Conservation (phyloP, 139 green algal genomes). For the Pleodorina starrii region DNA sequence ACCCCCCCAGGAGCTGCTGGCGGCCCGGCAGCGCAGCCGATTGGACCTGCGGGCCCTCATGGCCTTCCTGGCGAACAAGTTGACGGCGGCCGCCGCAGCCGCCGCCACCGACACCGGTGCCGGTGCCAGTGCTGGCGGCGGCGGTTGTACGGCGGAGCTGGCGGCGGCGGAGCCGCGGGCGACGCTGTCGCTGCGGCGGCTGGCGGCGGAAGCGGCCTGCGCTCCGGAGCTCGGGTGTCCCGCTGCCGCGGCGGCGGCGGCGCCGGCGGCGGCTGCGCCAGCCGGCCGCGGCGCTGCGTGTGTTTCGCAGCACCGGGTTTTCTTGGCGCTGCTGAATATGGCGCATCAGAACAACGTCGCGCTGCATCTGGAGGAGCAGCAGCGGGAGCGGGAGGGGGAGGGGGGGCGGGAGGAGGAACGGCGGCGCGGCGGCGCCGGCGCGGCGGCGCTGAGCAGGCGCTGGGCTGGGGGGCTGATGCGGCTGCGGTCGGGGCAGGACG, state of each 20-base stretch:
- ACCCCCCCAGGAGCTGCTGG: conserved; percentile 40
- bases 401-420: not conserved
- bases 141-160: not conserved
- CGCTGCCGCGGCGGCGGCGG: no score
- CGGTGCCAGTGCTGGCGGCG: not conserved
- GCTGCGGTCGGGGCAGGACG: not conserved
- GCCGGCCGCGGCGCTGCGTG: no score
- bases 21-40: conserved; percentile 7
- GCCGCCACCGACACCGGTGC: not conserved
- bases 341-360: conserved; percentile 53
- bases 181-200: not conserved
- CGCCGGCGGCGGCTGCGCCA: not conserved
- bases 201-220: not conserved
- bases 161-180: no score
- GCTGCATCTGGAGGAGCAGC: conserved; percentile 4
- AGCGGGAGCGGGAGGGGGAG: not conserved
- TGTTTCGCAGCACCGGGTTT: conserved; percentile 31
- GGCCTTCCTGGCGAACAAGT: not conserved
- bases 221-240: not conserved
- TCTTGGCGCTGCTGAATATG: conserved; percentile 47
- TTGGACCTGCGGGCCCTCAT: conserved; percentile 46
- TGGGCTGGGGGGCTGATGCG: conserved; percentile 17
- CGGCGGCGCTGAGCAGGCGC: not conserved
- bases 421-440: not conserved
- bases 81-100: not conserved